Base-by-base conservation (phyloP, 768 basidiomycete genomes). In the Rhizopogon vinicolor region DNA sequence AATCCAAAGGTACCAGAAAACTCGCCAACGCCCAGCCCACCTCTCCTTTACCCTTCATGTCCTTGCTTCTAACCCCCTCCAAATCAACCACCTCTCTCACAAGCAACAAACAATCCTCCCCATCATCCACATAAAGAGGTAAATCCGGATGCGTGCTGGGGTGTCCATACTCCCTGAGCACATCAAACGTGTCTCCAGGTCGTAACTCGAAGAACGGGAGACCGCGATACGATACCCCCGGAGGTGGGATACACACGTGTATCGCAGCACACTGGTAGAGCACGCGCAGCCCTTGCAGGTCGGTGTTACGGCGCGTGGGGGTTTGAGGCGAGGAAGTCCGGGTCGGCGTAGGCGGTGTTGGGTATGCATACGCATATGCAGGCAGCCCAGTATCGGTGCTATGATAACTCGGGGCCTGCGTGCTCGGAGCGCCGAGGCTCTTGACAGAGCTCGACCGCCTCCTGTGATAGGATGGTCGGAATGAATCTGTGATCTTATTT, bases 1-100 rank as follows among this genome's bases (percentile, higher is more conserved):
- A 68, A 58, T 76, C 78, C 55, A 85, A 62, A 8, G 87, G 87
- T 28, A 85, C 76, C 66, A 92, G 68, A 70, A 91, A 93, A 66
- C 90, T 91, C 37, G 90, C 90, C 58, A 93, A 67, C 3, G 86
- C 85, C 91, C 91, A 92, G 0, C 90, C 90, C 16, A 91, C 77
- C 9, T 78, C 74, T 10, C 81, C 79, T 4, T 35, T 48, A 7
- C 18, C 58, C 44, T 3, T 67, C 44, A 7, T 29, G 12, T 35
- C 46, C 28, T 29, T 46, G 58, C 53, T 35, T 63, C 67, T 39
- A 63, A 67, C 35, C 3, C 48, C 48, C 14, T 49, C 48, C 9
- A 13, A 31, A 22, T 49, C 48, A 37, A 5, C 8, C 25, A 49
- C 33, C 66, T 86, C 81, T 42, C 89, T 74, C 58, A 86, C 89